These are phyloP conservation scores for Syzygium jambos DNA, from an alignment of 345 rosid genomes.

Conservation along the genomic window DNA sequence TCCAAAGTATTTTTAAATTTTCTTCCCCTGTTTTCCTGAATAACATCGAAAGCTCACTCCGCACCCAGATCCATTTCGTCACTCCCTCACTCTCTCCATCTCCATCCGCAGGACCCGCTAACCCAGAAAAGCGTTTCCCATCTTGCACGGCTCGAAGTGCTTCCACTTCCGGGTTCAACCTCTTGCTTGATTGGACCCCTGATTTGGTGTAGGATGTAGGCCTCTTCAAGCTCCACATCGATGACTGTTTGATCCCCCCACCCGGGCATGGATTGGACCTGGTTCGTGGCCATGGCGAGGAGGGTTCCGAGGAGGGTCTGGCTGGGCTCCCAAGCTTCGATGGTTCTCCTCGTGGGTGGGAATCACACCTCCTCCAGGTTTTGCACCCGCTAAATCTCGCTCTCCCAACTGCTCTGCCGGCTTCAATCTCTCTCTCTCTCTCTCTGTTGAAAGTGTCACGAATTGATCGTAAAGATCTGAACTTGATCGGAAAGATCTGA, in stretches of 20 bases:
- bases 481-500: not conserved
- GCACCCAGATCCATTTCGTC: not conserved
- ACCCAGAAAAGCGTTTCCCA: not conserved
- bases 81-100: not conserved
- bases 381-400: slow-evolving; percentile 62
- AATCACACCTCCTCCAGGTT: slow-evolving; percentile 99
- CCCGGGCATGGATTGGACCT: slow-evolving; percentile 23
- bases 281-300: slow-evolving; percentile 25
- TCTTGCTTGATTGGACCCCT: not conserved
- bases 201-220: not conserved
- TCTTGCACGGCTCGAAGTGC: not conserved
- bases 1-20: not conserved
- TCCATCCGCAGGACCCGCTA: not conserved
- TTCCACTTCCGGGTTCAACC: not conserved
- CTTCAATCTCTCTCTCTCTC: slow-evolving; percentile 7
- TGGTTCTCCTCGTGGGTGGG: slow-evolving; percentile 98
- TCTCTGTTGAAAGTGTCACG: not conserved
- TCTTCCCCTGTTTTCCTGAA: not conserved
- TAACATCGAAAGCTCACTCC: not conserved
- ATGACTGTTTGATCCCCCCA: not conserved
- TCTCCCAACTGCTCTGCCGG: not conserved
- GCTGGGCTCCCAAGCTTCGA: slow-evolving; percentile 59
- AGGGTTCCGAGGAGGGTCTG: slow-evolving; percentile 56
- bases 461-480: not conserved
- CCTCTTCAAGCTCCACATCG: slow-evolving; percentile 4